Evolutionary conservation across 2,329 filamentous ascomycete species (phyloP), one percentile per base, ranked within the genome.

Genomic region (Fusarium luffae): DNA sequence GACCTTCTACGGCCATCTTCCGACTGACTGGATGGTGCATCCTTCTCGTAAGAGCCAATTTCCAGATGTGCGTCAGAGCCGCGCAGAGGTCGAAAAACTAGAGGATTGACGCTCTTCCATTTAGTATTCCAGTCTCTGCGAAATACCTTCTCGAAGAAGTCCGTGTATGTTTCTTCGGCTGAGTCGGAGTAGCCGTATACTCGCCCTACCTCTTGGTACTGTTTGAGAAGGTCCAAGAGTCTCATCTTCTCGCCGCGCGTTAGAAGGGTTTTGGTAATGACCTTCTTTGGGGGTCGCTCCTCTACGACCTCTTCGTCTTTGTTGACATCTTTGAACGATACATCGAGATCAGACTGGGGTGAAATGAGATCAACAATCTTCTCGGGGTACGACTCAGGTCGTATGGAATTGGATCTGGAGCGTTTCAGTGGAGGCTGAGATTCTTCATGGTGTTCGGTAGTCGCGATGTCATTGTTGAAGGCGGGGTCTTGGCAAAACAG

Each of bases 231-330:
- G 40, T 61, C 56, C 13, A 61, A 14, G 2, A 62, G 19, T 21
- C 37, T 27, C 59, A 62, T 61, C 59, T 62, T 62, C 19, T 62
- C 56, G 14, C 42, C 48, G 12, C 48, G 48, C 2, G 48, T 51
- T 5, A 51, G 6, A 10, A 4, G 25, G 12, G 6, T 23, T n/a
- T 27, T 51, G 5, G 32, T 32, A 12, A 51, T 40, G n/a, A 27
- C 23, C 5, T 7, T 25, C 9, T 40, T 51, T 1, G 48, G 32
- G 12, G 5, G 32, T 16, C 48, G 48, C 23, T 51, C 32, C 3
- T 51, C 18, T 5, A 10, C 13, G 4, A 51, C 12, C 13, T 10
- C 48, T 14, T 40, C 0, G n/a, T 51, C 32, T 2, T 12, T 25
- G 23, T 51, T 12, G 4, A 51, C 32, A 8, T 51, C 18, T 40